phyloP scores from a whole-genome alignment of 1,139 yeast genomes.

The Yamadazyma epiphylla region DNA sequence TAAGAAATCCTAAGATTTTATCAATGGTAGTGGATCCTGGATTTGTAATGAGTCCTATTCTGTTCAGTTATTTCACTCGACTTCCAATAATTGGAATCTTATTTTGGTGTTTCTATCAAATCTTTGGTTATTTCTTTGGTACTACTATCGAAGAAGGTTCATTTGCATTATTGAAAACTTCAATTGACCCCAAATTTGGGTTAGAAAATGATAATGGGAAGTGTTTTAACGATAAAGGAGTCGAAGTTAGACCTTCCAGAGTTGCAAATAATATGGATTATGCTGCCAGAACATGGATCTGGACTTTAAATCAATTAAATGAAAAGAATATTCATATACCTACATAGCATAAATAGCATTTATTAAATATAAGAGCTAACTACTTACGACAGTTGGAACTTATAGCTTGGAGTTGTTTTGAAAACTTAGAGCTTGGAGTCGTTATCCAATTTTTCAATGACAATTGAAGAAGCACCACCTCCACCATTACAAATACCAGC shows the following conservation, averaged over 20 bases:
- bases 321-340: constrained; percentile 37
- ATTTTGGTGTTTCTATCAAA: constrained; percentile 66
- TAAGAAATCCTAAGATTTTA: constrained; percentile 62
- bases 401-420: too few relatives aligned
- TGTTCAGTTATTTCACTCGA: constrained; percentile 72
- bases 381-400: too few relatives aligned
- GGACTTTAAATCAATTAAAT: constrained; percentile 67
- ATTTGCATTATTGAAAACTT: constrained; percentile 59
- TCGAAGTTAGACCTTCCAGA: constrained; percentile 49
- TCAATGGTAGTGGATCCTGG: constrained; percentile 83
- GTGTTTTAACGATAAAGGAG: constrained; percentile 61
- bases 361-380: too few relatives aligned
- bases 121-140: constrained; percentile 67
- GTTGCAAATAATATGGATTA: constrained; percentile 58
- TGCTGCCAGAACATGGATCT: constrained; percentile 77
- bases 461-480: constrained; percentile 80
- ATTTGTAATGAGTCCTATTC: constrained; percentile 71
- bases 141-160: constrained; percentile 72
- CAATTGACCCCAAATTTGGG: constrained; percentile 51
- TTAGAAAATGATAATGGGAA: constrained; percentile 63
- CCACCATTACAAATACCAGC: constrained; percentile 99
- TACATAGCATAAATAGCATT: constrained; percentile 2
- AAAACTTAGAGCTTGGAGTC: constrained; percentile 22
- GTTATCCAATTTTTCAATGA: constrained; percentile 26
- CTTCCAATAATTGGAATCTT: constrained; percentile 71